Base-by-base conservation (phyloP, 129 eudicot species). In the Escallonia rubra region DNA sequence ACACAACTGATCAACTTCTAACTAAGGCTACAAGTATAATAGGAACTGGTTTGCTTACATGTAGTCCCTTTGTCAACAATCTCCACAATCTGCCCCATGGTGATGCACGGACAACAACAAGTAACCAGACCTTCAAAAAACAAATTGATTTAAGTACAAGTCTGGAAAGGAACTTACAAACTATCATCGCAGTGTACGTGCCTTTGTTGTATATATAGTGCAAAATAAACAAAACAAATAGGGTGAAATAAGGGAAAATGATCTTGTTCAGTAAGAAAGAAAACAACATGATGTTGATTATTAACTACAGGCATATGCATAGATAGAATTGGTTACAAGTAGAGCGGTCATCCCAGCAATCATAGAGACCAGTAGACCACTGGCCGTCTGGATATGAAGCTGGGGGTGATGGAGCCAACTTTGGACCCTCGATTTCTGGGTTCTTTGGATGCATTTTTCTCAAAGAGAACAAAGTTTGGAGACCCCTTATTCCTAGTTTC, bases 311-410 rank as follows among this genome's bases (percentile, higher is more conserved):
- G 5, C 9, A 8, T 39, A 39, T 10, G 14, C 34, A 57, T 6
- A 8, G 2, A 2, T 8, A 8, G 14, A 50, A 2, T 8, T 40
- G 61, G 38, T 74, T 74, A 74, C 79, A 74, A 59, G 5, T 41
- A 43, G 73, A 61, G 14, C 41, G 73, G 53, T 74, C 79, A 4
- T 74, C 63, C 1, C 41, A 42, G 49, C 79, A 74, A 53, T 74
- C 79, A 51, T 9, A 74, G 56, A 74, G 64, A 3, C 73, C 79
- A 60, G 79, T 67, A 41, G 79, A 14, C 79, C 79, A 74, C 43
- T 74, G 68, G 6, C 79, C 79, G 23, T 59, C 68, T 3, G 73
- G 67, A 61, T 3, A 39, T 61, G 65, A 54, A 54, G 6, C 3
- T 54, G 59, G 59, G 2, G 50, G 50, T 46, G 59, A 34, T 54